Evolutionary conservation across 345 rosid species (phyloP), one percentile per base, ranked within the genome.

Genomic region (Eucalyptus sp.): DNA sequence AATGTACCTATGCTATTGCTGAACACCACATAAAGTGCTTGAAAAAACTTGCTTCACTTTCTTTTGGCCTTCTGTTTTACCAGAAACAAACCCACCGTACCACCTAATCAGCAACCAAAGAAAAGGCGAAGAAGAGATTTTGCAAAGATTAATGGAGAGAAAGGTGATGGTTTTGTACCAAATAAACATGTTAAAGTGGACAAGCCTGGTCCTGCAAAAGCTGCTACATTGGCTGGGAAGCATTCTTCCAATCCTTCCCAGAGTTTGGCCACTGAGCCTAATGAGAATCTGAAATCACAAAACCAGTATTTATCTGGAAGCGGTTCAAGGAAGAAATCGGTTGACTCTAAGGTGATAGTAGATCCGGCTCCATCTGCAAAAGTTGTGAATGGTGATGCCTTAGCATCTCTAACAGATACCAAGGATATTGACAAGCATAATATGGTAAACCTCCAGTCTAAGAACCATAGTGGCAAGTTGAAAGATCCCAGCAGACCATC

Each of bases 121-220:
- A 97, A 96, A 95, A 94, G 99, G 94, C 91, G 94, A 92, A 95
- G 97, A 91, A 97, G 93, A 92, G 99, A 96, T 90, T 86, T 92
- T 71, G 86, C 88, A 84, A 96, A 95, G 91, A 90, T 93, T 89
- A 90, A 56, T 79, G 89, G 92, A 44, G 96, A 94, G 90, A 92
- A 33, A 94, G 96, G 88, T 87, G 95, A 93, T 87, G 93, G 90
- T 89, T 90, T 68, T 79, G 86, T 87, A 83, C 87, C 94, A 88
- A 93, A 91, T 89, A 96, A 96, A 92, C 94, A 93, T 87, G 94
- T 85, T 86, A 97, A 95, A 89, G 86, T 92, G 88, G 91, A 90
- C 86, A 96, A 94, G 93, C 87, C 87, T 81, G 91, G 92, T 43
- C 88, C 87, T 58, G 94, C 88, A 83, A 95, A 90, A 93, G 91